These are phyloP conservation scores for Scenedesmus sp. DNA, from an alignment of 163 green algal species.

Conservation along the genomic window DNA sequence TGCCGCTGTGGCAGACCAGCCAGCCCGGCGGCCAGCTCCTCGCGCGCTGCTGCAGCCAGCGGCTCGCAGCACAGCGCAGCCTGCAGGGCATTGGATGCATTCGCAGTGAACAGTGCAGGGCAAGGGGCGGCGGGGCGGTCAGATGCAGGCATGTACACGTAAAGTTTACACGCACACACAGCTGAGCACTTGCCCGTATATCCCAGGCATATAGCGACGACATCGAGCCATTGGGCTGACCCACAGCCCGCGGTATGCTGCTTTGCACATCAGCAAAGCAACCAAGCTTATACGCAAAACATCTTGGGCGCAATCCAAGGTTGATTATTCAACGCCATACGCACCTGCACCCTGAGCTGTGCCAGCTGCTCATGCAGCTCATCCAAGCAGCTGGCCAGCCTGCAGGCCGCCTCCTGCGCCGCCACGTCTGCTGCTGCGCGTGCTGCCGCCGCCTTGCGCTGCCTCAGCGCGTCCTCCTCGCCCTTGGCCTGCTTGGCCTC, in stretches of 20 bases:
- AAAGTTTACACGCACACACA: too few species aligned
- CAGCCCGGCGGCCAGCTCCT: conserved; percentile 19
- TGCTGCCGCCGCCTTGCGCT: conserved; percentile 34
- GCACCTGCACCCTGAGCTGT: conserved; percentile 43
- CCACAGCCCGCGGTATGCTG: neutral
- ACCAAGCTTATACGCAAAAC: too few species aligned
- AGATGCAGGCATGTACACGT: neutral
- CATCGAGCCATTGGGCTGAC: too few species aligned
- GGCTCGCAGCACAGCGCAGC: conserved; percentile 39
- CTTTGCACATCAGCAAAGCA: too few species aligned
- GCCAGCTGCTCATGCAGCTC: conserved; percentile 53
- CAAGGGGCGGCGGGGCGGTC: too few species aligned
- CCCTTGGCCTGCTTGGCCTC: neutral
- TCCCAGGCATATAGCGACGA: too few species aligned
- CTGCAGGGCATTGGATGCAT: neutral
- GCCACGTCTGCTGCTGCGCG: conserved; percentile 19
- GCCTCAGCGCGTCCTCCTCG: conserved; percentile 36
- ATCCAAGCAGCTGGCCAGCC: conserved; percentile 36
- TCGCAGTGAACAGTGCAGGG: neutral
- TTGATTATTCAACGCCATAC: neutral
- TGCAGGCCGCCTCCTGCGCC: conserved; percentile 31
- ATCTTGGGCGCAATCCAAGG: neutral
- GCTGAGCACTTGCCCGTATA: too few species aligned
- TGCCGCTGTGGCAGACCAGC: conserved; percentile 5
- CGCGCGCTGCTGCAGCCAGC: conserved; percentile 2